Percentiles rank a stretch among this genome's conserved stretches.
Evolutionary conservation across 176 grass and related monocot species (phyloP).

Genomic region (Ensete ventricosum): DNA sequence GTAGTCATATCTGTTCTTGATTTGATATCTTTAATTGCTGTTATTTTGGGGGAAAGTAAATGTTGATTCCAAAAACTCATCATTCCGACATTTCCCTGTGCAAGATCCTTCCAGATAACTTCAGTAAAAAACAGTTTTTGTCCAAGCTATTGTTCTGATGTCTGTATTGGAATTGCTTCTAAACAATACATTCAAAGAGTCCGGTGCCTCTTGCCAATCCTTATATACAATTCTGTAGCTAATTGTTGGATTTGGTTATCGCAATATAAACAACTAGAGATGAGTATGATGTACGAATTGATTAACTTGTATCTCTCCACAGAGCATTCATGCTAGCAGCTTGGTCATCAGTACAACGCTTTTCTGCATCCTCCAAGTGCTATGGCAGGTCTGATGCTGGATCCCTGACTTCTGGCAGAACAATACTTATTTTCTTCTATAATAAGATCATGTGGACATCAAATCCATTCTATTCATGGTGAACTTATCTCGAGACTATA

Average conservation of each 20-base stretch:
- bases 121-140: no score
- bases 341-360: constrained; percentile 89
- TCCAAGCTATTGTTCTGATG: neutral
- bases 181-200: neutral
- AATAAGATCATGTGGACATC: neutral
- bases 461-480: neutral
- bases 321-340: constrained; percentile 56
- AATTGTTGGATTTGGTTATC: neutral
- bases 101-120: no score
- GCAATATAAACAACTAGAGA: neutral
- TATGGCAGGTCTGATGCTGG: constrained; percentile 73
- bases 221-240: neutral
- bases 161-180: neutral
- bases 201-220: no score
- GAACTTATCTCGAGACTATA: neutral
- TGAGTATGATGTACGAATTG: constrained; percentile 4
- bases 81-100: no score
- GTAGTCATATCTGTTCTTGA: no score
- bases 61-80: no score
- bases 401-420: neutral
- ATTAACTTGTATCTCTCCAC: constrained; percentile 24
- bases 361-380: constrained; percentile 85
- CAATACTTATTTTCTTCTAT: neutral
- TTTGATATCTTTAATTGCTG: no score
- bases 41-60: no score